Base-by-base conservation (phyloP, 2,329 filamentous ascomycete species). In the Colletotrichum lini region DNA sequence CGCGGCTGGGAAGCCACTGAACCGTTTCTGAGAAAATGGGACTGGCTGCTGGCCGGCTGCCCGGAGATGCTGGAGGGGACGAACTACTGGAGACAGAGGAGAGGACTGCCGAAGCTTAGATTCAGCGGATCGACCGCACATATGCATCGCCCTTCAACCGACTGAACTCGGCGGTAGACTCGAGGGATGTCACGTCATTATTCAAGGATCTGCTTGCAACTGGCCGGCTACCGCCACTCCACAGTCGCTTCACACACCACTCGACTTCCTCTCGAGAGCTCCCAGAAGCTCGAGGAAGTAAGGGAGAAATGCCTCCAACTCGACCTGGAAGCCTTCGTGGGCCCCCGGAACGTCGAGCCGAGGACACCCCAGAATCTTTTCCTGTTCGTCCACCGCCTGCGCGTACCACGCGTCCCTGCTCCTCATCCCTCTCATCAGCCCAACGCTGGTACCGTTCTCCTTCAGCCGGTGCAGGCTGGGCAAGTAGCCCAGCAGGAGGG, bases 1-100 rank as follows among this genome's bases (percentile, higher is more conserved):
- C 70, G 72, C 0, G 83, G 80, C 12, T 89, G 86, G 87, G 87
- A 89, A 72, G 78, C 84, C 1, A 86, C 81, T 0, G 79, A 80
- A 10, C 67, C 70, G 0, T 88, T 89, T 72, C 73, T 84, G 2
- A 77, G 76, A 50, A 87, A 86, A 72, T 89, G 85, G 84, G 78
- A 74, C 1, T 80, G 79, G 77, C 62, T 85, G 12, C 52, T 85
- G 0, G 73, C 73, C 1, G 83, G 80, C 0, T 85, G 83, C 62
- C 67, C 73, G 0, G 81, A 85, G 44, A 62, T 84, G 8, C 67
- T 84, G 8, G 74, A 79, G 18, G 77, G 79, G 23, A 83, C 81
- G 4, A 83, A 83, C 74, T 74, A 73, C 53, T 83, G 82, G 81
- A 75, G 79, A 9, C 35, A 58, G 21, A 49, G 56, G 54, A 61